A percentile compares a stretch with the other conserved stretches of the same genome.
phyloP scores from a whole-genome alignment of 2,329 filamentous ascomycete species.

The Grosmannia clavigera region DNA sequence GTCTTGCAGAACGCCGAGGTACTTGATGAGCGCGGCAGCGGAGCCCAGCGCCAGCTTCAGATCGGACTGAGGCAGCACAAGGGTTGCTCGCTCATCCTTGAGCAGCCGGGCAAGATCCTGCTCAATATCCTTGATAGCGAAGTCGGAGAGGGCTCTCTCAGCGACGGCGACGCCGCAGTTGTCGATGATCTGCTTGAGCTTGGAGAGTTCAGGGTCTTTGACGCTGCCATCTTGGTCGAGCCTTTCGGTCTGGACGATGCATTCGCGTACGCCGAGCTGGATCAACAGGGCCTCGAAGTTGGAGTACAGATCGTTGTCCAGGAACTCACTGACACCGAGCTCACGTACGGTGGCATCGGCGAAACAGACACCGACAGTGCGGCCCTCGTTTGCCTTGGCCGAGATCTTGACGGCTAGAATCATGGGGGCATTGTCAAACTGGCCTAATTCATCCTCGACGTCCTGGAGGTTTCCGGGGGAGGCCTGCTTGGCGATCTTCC shows the following conservation, averaged over 20 bases:
- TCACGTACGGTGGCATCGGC: constrained; percentile 94
- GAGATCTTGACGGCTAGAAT: constrained; percentile 91
- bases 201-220: constrained; percentile 78
- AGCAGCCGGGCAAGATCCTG: constrained; percentile 82
- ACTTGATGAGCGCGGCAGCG: constrained; percentile 86
- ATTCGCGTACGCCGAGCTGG: constrained; percentile 90
- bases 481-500: constrained; percentile 84
- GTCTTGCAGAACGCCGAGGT: constrained; percentile 81
- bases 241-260: constrained; percentile 69
- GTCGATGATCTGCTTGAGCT: constrained; percentile 79
- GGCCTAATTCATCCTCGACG: constrained; percentile 83
- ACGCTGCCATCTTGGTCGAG: constrained; percentile 42
- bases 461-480: constrained; percentile 95
- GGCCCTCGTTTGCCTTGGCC: constrained; percentile 71
- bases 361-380: constrained; percentile 89
- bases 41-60: constrained; percentile 94
- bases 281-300: constrained; percentile 96
- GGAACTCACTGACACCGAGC: constrained; percentile 90
- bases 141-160: constrained; percentile 65
- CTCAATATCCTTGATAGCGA: constrained; percentile 83
- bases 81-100: constrained; percentile 70
- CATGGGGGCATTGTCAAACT: constrained; percentile 82
- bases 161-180: constrained; percentile 85
- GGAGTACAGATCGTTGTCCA: constrained; percentile 97
- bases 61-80: constrained; percentile 76